Base-by-base conservation (phyloP, 345 rosid genomes). In the Cardiospermum halicacabum region DNA sequence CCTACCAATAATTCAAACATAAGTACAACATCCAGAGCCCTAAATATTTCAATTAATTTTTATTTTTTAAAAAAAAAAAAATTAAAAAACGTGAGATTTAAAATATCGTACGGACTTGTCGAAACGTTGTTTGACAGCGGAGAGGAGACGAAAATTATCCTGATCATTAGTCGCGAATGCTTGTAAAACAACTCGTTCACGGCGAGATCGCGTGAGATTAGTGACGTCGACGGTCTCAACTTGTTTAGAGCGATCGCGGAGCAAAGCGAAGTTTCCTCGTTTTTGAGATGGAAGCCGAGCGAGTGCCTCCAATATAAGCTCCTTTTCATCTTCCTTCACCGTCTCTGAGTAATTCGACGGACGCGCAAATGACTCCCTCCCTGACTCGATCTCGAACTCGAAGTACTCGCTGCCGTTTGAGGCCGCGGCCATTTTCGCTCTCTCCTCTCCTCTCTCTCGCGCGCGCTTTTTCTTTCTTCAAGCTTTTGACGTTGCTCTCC, bases 111-210 rank as follows among this genome's bases (percentile, higher is more conserved):
- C 51, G 51, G 19, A 47, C 96, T 80, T 76, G 69, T 89, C 85
- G 30, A 92, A 85, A 21, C 96, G 93, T 65, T 89, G 81, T 66
- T 89, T 92, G 59, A 92, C 68, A 15, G 88, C 89, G 7, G 82
- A 74, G 70, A 92, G 92, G 18, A 92, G 88, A 3, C 26, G 72
- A 58, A 18, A 71, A 48, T 92, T 92, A 59, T 92, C 96, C 65
- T 89, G 98, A 58, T 83, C 91, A 27, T 84, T 83, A 25, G 96
- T 89, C 1, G 96, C 98, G 22, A 92, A 77, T 1, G 96, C 96
- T 68, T 86, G 81, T 72, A 81, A 77, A 28, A 92, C 86, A 15
- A 92, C 72, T 24, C 75, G 91, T 74, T 92, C 96, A 18, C 98
- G 82, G 15, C 68, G 67, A 6, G 48, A 18, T 4, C 91, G 93